phyloP scores from a whole-genome alignment of 495 filamentous ascomycete genomes.

The Neurospora tetraspora region DNA sequence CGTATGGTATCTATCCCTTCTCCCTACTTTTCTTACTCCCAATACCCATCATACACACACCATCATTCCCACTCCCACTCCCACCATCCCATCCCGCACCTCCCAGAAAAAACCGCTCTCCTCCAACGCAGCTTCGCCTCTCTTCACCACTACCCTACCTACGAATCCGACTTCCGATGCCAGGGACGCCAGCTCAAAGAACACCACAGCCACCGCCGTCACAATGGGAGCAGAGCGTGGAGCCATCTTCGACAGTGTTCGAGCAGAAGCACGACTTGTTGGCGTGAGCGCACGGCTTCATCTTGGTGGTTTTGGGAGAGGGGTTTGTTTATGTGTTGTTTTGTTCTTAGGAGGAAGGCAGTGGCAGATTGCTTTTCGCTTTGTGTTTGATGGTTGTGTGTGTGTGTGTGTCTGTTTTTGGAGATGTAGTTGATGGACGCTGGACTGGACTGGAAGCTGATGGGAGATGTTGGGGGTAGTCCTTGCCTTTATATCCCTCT shows the following conservation, averaged over 20 bases:
- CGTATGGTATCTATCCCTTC: background rate
- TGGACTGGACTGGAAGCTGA: background rate
- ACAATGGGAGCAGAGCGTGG: background rate
- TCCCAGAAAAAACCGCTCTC: background rate
- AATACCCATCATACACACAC: background rate
- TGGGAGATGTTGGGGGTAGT: background rate
- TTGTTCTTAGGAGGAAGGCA: background rate
- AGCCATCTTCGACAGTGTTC: background rate
- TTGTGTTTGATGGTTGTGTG: background rate
- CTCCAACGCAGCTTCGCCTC: background rate
- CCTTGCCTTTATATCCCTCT: background rate
- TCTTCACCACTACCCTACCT: background rate
- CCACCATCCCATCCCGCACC: background rate
- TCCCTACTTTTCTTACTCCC: background rate
- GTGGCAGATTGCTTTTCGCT: background rate
- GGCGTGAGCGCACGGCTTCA: background rate
- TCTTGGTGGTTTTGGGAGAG: background rate
- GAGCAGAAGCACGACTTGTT: background rate
- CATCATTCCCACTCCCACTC: background rate
- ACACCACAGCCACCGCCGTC: background rate
- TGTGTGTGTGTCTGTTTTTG: background rate
- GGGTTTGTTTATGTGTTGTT: background rate
- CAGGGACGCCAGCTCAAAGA: background rate
- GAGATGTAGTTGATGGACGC: background rate
- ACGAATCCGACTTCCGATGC: background rate